Conservation (phyloP, 768 basidiomycete genomes). For the Tulasnella calospora region DNA sequence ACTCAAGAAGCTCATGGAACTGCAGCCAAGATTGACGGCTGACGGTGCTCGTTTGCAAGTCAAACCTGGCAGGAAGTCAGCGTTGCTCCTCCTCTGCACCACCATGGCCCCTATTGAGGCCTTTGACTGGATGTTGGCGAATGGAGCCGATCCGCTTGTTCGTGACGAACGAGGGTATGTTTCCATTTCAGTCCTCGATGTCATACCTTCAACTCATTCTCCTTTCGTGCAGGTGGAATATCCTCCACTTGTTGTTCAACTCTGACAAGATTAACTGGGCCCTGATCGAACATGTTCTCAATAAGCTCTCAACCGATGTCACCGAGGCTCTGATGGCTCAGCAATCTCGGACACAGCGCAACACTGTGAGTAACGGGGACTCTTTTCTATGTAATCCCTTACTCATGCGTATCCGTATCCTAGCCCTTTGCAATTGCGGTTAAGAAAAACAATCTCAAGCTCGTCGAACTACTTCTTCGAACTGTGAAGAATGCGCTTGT, state of each 20-base stretch:
- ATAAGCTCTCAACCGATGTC: slow-evolving; percentile 45
- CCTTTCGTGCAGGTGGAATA: not conserved
- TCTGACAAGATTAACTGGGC: too few species aligned
- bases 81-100: slow-evolving; percentile 44
- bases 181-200: too few species aligned
- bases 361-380: slow-evolving; percentile 41
- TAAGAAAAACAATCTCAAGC: slow-evolving; percentile 35
- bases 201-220: too few species aligned
- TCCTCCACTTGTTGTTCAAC: not conserved
- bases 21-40: slow-evolving; percentile 43
- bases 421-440: slow-evolving; percentile 39
- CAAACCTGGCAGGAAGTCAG: slow-evolving; percentile 34
- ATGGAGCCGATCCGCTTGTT: too few species aligned
- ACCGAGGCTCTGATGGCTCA: slow-evolving; percentile 45
- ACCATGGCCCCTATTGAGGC: slow-evolving; percentile 35
- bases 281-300: not conserved
- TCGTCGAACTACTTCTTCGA: slow-evolving; percentile 37
- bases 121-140: not conserved
- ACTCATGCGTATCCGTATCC: not conserved
- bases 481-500: not conserved
- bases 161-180: too few species aligned
- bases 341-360: slow-evolving; percentile 44
- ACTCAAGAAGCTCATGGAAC: slow-evolving; percentile 46
- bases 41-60: slow-evolving; percentile 45
- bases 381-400: not conserved